Conservation (phyloP, 345 rosid species). For the Acer yangbiense region DNA sequence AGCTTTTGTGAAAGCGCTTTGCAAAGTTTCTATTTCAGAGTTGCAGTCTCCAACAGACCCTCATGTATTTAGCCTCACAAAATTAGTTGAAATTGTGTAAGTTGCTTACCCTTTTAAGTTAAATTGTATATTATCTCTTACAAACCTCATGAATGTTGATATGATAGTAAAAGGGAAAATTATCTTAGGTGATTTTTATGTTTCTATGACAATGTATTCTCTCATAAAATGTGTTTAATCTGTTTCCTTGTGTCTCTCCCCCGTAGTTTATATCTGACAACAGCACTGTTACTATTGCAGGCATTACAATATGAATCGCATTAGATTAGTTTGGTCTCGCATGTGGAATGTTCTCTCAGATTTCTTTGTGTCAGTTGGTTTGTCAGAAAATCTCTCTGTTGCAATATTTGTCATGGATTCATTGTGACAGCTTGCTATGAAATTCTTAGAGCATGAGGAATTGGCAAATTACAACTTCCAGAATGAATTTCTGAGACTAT, state of each 20-base stretch:
- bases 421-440: slow-evolving; percentile 94
- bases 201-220: not conserved
- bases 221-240: too few relatives aligned
- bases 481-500: slow-evolving; percentile 92
- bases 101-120: slow-evolving; percentile 30
- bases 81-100: slow-evolving; percentile 96
- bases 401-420: slow-evolving; percentile 99
- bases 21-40: slow-evolving; percentile 92
- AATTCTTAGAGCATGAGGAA: slow-evolving; percentile 95
- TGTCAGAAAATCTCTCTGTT: slow-evolving; percentile 94
- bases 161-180: not conserved
- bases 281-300: slow-evolving; percentile 46
- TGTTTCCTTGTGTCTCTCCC: not conserved
- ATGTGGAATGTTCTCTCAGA: slow-evolving; percentile 96
- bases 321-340: slow-evolving; percentile 96
- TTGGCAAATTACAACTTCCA: slow-evolving; percentile 96
- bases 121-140: not conserved
- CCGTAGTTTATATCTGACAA: not conserved
- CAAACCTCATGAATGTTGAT: not conserved
- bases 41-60: slow-evolving; percentile 99
- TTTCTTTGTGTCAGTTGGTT: slow-evolving; percentile 93
- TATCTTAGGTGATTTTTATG: not conserved
- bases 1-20: slow-evolving; percentile 90
- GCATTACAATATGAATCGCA: slow-evolving; percentile 97
- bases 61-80: slow-evolving; percentile 96